Percentiles rank a stretch among this genome's conserved stretches.
Evolutionary conservation across 2,329 filamentous ascomycete species (phyloP).

Genomic region (Colletotrichum filicis): DNA sequence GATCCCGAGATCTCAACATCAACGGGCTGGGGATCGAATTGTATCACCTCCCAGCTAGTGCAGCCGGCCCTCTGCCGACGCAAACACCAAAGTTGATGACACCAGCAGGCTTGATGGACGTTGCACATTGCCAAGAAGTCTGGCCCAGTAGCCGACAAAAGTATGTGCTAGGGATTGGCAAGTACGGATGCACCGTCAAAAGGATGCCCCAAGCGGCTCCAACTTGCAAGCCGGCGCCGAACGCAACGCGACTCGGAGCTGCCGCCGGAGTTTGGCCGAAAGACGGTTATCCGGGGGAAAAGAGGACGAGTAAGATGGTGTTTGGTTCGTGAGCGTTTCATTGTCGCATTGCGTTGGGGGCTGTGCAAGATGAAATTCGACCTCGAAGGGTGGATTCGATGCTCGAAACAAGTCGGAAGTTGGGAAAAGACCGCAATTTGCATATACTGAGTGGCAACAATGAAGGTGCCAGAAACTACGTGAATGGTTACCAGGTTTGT

Average conservation of each 20-base stretch:
- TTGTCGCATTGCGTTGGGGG: not conserved
- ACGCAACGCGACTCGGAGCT: not conserved
- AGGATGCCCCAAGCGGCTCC: not conserved
- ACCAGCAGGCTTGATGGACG: too few species aligned
- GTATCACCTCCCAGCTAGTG: not conserved
- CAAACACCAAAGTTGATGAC: not conserved
- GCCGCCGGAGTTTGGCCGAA: not conserved
- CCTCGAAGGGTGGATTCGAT: not conserved
- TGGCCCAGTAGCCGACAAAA: not conserved
- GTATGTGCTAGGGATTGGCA: not conserved
- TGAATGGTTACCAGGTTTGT: not conserved
- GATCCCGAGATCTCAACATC: not conserved
- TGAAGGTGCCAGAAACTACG: not conserved
- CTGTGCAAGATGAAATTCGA: not conserved
- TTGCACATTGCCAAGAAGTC: not conserved
- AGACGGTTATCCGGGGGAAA: not conserved
- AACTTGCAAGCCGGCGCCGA: not conserved
- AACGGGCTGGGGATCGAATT: not conserved
- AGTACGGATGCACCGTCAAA: not conserved
- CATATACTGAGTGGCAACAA: not conserved
- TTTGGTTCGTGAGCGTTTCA: not conserved
- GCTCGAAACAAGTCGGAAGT: not conserved
- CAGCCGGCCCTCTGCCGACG: not conserved
- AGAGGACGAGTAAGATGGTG: not conserved
- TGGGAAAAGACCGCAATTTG: not conserved